These are phyloP conservation scores for Dothidotthia symphoricarpi DNA, from an alignment of 2,329 filamentous ascomycete species.

Conservation along the genomic window DNA sequence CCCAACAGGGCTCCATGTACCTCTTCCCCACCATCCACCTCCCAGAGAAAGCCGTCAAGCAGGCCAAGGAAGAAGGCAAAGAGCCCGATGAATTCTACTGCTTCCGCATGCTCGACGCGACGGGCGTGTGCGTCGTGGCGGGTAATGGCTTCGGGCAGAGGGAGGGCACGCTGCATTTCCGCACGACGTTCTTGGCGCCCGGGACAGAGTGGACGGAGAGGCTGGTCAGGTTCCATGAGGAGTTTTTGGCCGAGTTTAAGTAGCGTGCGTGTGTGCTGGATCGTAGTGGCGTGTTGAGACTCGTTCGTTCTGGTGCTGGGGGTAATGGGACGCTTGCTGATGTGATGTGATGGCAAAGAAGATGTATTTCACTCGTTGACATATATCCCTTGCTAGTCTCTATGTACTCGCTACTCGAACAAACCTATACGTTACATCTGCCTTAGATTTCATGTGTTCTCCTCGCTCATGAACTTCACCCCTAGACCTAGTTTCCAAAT, in stretches of 20 bases:
- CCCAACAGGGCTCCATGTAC: constrained; percentile 83
- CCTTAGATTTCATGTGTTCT: no score
- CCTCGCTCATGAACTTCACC: no score
- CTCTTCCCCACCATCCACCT: constrained; percentile 93
- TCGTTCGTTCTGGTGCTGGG: no score
- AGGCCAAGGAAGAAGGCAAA: constrained; percentile 70
- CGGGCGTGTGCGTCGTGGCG: constrained; percentile 90
- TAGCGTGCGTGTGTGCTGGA: constrained; percentile 9
- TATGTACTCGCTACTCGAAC: no score
- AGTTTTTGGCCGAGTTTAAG: constrained; percentile 81
- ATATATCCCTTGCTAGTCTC: no score
- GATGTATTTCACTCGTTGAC: no score
- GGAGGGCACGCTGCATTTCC: constrained; percentile 86
- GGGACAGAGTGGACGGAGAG: constrained; percentile 91
- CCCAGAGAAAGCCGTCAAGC: constrained; percentile 70
- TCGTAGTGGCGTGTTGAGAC: neutral
- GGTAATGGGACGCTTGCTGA: no score
- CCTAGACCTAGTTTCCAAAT: no score
- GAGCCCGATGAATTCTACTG: constrained; percentile 91
- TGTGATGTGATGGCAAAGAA: no score
- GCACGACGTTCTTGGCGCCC: constrained; percentile 93
- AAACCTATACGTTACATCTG: no score
- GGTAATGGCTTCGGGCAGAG: constrained; percentile 93
- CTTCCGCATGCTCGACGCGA: constrained; percentile 84
- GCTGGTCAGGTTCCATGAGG: constrained; percentile 85